Evolutionary conservation across 2,329 filamentous ascomycete genomes (phyloP), one percentile per base, ranked within the genome.

Genomic region (Botrytis paeoniae): DNA sequence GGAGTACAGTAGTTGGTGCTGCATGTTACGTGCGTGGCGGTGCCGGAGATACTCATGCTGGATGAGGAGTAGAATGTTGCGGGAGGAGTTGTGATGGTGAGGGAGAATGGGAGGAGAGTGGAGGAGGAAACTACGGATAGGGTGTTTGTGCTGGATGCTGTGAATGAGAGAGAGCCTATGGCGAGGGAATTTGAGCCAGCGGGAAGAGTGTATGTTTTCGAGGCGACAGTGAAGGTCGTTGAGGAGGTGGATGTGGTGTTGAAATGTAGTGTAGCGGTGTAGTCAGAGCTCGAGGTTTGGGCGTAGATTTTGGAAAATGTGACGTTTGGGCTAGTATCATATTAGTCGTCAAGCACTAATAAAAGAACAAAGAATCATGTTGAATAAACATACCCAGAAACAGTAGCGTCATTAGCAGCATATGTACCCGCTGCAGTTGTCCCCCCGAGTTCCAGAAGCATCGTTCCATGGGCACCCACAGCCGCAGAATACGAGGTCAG

Each of bases 41-140:
- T 29, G 72, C 88, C 88, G 25, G 84, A 83, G 1, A 87, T 87
- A 1, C 87, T 88, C 80, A 88, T 89, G 61, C 86, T 88, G 7
- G 84, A 84, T 14, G 84, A 83, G 12, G 86, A 86, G 68, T 78
- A 77, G 41, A 87, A 86, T 0, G 85, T 73, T 63, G 70, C 45
- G 1, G 66, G 25, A 41, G 76, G 77, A 3, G 48, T 7, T 18
- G 74, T 71, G 22, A 78, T 73, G 5, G 70, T 45, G 35, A 79
- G 45, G 20, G 60, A 65, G 25, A 51, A 41, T 10, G 73, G 73
- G 3, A 72, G 6, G 3, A 70, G 43, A 4, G 75, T 25, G 4
- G 77, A 76, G 29, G 57, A 64, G 14, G 78, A 71, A 18, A 60
- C 61, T 20, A 79, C 3, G 20, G 68, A 32, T 32, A 70, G 68